Evolutionary conservation across 192 early-diverging fungal genomes (phyloP).

Genomic region (Chytriomyces sp.): DNA sequence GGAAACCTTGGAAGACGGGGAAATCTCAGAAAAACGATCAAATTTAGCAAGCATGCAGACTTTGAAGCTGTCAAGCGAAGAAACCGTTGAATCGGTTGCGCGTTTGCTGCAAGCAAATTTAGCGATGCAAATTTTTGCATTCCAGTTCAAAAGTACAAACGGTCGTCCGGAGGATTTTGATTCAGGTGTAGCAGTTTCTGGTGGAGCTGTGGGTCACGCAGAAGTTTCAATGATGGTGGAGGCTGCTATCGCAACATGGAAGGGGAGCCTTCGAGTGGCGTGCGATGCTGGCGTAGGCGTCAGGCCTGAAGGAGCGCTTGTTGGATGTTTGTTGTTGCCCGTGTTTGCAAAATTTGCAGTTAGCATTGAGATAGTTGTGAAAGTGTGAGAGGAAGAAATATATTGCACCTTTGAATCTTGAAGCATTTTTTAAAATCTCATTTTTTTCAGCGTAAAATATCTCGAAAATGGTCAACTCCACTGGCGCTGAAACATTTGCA

Average conservation of each 20-base stretch:
- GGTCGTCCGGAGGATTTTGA: too few species aligned
- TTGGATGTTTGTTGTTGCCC: background rate
- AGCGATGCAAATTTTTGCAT: too few species aligned
- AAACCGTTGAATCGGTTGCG: too few species aligned
- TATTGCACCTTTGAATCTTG: too few species aligned
- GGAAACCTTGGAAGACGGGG: background rate
- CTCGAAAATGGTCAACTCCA: background rate
- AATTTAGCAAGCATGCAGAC: background rate
- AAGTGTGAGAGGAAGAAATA: background rate
- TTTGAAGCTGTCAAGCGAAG: background rate
- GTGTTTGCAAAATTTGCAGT: constrained; percentile 2
- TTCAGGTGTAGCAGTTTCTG: too few species aligned
- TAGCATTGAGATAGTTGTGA: background rate
- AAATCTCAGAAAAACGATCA: background rate
- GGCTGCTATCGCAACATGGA: too few species aligned
- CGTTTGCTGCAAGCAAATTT: background rate
- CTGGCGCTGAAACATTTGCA: constrained; percentile 13
- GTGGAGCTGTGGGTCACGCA: too few species aligned
- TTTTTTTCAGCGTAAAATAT: too few species aligned
- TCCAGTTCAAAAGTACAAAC: too few species aligned
- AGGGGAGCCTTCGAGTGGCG: background rate
- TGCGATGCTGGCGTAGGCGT: background rate
- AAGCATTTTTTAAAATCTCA: too few species aligned
- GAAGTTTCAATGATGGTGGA: too few species aligned
- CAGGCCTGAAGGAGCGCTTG: background rate